These are phyloP conservation scores for Phytophthora cryptogea DNA, from an alignment of 352 stramenopile species.

Conservation along the genomic window DNA sequence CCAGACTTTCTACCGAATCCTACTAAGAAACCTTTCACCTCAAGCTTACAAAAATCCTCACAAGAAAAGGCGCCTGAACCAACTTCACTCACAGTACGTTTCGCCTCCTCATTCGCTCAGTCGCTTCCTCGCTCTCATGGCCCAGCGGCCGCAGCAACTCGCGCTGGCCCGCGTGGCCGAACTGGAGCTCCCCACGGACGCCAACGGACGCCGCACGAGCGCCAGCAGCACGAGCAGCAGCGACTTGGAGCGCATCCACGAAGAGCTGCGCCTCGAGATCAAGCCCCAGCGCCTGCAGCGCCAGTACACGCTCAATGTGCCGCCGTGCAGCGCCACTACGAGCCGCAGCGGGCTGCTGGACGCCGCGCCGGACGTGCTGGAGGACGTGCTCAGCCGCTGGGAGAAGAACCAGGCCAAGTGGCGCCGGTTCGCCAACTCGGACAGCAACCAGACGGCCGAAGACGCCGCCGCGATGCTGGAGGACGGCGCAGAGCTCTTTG, in stretches of 20 bases:
- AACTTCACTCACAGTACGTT: slow-evolving; percentile 25
- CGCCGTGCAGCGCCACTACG: slow-evolving; percentile 35
- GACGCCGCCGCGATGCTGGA: slow-evolving; percentile 14
- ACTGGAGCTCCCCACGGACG: slow-evolving; percentile 15
- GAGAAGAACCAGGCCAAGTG: slow-evolving; percentile 68
- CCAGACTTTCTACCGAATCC: slow-evolving; percentile 21
- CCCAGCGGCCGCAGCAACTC: slow-evolving; percentile 29
- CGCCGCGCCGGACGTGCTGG: slow-evolving; percentile 43
- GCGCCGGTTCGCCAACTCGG: slow-evolving; percentile 32
- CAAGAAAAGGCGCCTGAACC: slow-evolving; percentile 29
- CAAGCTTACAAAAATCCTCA: slow-evolving; percentile 18
- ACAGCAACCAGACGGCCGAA: slow-evolving; percentile 12
- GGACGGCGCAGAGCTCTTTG: slow-evolving; percentile 27
- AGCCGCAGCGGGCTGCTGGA: slow-evolving; percentile 30
- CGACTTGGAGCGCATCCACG: slow-evolving; percentile 54
- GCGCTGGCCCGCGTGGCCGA: slow-evolving; percentile 31
- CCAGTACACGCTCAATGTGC: slow-evolving; percentile 84
- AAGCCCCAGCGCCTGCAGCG: slow-evolving; percentile 66
- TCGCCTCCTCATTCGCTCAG: slow-evolving; percentile 10
- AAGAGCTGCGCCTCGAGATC: slow-evolving; percentile 74
- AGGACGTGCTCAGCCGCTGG: slow-evolving; percentile 57
- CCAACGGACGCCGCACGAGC: slow-evolving; percentile 14
- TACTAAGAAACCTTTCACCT: slow-evolving; percentile 15
- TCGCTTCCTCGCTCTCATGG: slow-evolving; percentile 21
- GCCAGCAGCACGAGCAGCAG: slow-evolving; percentile 30